These are phyloP conservation scores for Pleurotus giganteus DNA, from an alignment of 768 basidiomycete genomes.

Conservation along the genomic window DNA sequence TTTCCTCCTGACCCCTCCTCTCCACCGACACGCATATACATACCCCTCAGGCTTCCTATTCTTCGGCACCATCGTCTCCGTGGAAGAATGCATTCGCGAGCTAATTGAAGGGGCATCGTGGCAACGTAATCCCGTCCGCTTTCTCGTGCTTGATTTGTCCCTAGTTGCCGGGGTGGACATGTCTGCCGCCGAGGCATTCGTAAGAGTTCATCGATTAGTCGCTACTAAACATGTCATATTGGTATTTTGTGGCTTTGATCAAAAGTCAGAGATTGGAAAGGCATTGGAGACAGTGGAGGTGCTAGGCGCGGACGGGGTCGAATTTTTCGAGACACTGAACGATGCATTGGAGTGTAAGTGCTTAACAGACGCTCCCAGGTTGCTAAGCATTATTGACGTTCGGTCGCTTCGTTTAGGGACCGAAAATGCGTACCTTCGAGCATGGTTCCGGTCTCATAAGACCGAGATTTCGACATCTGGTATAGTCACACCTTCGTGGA, in stretches of 20 bases:
- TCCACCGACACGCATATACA: not conserved
- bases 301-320: constrained; percentile 73
- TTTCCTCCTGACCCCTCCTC: not conserved
- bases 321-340: constrained; percentile 77
- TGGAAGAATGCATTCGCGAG: constrained; percentile 82
- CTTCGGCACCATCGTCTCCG: constrained; percentile 89
- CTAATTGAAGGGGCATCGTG: constrained; percentile 72
- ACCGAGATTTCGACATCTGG: constrained; percentile 42
- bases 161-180: constrained; percentile 91
- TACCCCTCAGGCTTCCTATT: constrained; percentile 72
- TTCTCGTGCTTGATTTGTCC: constrained; percentile 85
- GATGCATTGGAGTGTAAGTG: constrained; percentile 90
- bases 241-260: constrained; percentile 82
- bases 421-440: constrained; percentile 86
- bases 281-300: constrained; percentile 80
- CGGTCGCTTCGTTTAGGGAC: constrained; percentile 55
- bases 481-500: constrained; percentile 19
- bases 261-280: constrained; percentile 61
- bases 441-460: constrained; percentile 73
- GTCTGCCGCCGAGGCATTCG: constrained; percentile 93
- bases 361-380: not conserved
- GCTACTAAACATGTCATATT: constrained; percentile 74
- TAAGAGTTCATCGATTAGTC: constrained; percentile 83
- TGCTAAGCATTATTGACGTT: not conserved
- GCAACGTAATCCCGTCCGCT: constrained; percentile 76